Percentiles rank a stretch among this genome's conserved stretches.
phyloP scores from a whole-genome alignment of 306 rosid genomes.

The Echinosophora koreensis region DNA sequence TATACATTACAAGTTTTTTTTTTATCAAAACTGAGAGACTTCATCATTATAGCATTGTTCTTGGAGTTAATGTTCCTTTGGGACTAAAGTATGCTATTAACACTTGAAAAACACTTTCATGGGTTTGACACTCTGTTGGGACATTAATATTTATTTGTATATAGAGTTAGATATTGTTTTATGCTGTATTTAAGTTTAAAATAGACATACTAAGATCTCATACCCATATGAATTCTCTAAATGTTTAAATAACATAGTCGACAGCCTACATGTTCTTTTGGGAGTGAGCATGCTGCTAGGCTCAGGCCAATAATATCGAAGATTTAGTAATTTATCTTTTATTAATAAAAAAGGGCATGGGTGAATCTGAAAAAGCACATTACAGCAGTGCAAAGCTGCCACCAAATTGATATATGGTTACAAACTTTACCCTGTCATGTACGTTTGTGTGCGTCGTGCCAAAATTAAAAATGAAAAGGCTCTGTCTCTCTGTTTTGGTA shows the following conservation, averaged over 20 bases:
- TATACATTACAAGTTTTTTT: background rate
- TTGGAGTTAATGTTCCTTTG: background rate
- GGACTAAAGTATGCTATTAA: too few relatives aligned
- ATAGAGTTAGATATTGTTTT: too few relatives aligned
- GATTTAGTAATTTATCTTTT: background rate
- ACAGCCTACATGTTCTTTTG: background rate
- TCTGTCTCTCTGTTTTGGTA: background rate
- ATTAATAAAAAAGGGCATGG: background rate
- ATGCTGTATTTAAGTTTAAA: too few relatives aligned
- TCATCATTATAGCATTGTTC: background rate
- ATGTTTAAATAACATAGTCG: too few relatives aligned
- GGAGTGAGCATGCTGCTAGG: background rate
- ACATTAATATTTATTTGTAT: too few relatives aligned
- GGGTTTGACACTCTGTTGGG: too few relatives aligned
- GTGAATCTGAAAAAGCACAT: slow-evolving; percentile 36
- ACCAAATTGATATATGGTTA: background rate
- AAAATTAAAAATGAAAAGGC: background rate
- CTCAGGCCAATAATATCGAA: background rate
- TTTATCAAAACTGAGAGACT: background rate
- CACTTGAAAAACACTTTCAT: too few relatives aligned
- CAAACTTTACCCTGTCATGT: background rate
- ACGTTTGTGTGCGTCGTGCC: background rate
- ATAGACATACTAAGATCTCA: too few relatives aligned
- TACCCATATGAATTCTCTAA: too few relatives aligned
- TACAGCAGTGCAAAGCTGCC: slow-evolving; percentile 37